A percentile compares a stretch with the other conserved stretches of the same genome.
phyloP scores from a whole-genome alignment of 2,329 filamentous ascomycete species.

The Fusarium phyllophilum region DNA sequence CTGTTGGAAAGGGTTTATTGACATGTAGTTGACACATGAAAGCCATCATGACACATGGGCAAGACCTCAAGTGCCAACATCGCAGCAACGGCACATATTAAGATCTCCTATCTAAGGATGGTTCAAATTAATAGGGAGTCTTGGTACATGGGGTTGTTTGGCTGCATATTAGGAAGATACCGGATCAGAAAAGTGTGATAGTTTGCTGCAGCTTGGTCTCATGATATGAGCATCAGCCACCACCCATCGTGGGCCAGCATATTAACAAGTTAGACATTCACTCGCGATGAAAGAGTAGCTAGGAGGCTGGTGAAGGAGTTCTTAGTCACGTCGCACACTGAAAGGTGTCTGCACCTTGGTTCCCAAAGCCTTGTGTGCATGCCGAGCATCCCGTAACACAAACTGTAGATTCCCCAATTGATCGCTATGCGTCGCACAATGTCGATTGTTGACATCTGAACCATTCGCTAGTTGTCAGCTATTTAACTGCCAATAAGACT shows the following conservation, averaged over 20 bases:
- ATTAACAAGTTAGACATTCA: fast-evolving
- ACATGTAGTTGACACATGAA: neutral
- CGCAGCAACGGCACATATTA: fast-evolving
- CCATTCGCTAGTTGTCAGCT: fast-evolving
- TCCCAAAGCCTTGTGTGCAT: neutral
- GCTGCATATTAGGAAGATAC: fast-evolving
- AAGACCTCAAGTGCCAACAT: fast-evolving
- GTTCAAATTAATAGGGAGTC: fast-evolving
- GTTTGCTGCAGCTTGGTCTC: neutral
- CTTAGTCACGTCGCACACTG: fast-evolving
- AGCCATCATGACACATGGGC: neutral
- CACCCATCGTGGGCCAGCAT: neutral
- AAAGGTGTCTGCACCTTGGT: neutral
- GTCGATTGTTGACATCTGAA: neutral
- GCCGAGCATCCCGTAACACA: neutral
- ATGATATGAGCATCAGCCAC: neutral
- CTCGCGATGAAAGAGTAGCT: too few species aligned
- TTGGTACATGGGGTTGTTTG: fast-evolving
- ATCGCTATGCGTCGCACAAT: neutral
- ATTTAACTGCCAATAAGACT: neutral
- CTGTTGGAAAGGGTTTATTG: fast-evolving
- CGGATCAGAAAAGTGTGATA: neutral
- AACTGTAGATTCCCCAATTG: neutral
- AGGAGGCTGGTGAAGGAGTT: fast-evolving
- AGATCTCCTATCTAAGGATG: fast-evolving